These are phyloP conservation scores for Corymbia citriodora DNA, from an alignment of 441 rosid species.

Conservation along the genomic window DNA sequence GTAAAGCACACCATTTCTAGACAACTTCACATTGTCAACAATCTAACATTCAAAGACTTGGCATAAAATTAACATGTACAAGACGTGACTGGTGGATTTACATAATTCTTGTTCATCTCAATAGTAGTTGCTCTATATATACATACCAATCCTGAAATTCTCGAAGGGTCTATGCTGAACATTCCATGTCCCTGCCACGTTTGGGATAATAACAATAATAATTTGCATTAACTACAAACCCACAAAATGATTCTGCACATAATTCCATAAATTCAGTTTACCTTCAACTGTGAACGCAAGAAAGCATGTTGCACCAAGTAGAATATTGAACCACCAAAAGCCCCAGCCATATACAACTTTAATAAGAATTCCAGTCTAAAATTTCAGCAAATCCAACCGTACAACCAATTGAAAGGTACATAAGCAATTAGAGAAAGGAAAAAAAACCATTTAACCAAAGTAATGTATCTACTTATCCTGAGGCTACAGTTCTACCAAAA, in stretches of 20 bases:
- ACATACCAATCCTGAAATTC: conserved; percentile 68
- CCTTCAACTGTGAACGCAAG: conserved; percentile 58
- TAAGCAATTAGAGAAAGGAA: background rate
- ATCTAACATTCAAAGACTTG: too few relatives aligned
- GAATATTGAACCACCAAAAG: conserved; percentile 78
- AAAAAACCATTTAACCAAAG: too few relatives aligned
- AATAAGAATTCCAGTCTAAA: conserved; percentile 70
- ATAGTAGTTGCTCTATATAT: background rate
- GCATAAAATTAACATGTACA: background rate
- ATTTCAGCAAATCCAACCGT: conserved; percentile 45
- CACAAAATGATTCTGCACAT: too few relatives aligned
- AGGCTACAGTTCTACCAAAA: too few relatives aligned
- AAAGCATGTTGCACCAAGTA: conserved; percentile 62
- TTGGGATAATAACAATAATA: too few relatives aligned
- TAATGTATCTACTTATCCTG: too few relatives aligned
- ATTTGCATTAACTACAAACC: too few relatives aligned
- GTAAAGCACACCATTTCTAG: too few relatives aligned
- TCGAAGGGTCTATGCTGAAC: conserved; percentile 49
- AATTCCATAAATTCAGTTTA: conserved; percentile 21
- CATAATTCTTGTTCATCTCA: background rate
- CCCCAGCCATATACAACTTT: conserved; percentile 80
- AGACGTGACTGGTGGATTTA: background rate
- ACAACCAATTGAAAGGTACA: background rate
- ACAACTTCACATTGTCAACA: too few relatives aligned
- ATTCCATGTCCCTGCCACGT: conserved; percentile 15